These are phyloP conservation scores for Torrubiella hemipterigena DNA, from an alignment of 2,329 filamentous ascomycete genomes.

Conservation along the genomic window DNA sequence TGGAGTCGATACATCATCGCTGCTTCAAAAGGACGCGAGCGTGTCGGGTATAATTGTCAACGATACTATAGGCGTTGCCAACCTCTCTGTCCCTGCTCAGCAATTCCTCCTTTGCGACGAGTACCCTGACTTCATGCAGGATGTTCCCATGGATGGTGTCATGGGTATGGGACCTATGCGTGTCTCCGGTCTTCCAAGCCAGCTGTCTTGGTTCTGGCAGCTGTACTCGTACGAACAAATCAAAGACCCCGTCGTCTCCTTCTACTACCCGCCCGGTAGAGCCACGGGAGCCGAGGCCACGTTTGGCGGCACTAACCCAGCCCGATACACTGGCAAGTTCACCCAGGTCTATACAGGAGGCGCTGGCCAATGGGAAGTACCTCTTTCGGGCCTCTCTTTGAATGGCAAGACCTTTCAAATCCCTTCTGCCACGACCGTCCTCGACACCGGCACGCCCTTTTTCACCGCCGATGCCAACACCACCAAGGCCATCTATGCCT, in stretches of 20 bases:
- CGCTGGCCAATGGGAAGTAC: slow-evolving; percentile 7
- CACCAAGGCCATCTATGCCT: slow-evolving; percentile 15
- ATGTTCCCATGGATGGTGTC: slow-evolving; percentile 18
- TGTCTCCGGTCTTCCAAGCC: slow-evolving; percentile 6
- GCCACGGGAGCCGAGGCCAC: slow-evolving; percentile 15
- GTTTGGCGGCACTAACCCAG: slow-evolving; percentile 18
- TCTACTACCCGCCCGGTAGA: slow-evolving; percentile 13
- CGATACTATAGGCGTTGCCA: slow-evolving; percentile 16
- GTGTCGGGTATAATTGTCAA: slow-evolving; percentile 13
- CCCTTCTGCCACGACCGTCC: slow-evolving; percentile 10
- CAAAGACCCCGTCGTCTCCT: slow-evolving; percentile 14
- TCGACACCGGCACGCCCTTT: slow-evolving; percentile 20
- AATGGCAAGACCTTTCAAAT: slow-evolving; percentile 8
- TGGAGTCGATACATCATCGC: slow-evolving; percentile 15
- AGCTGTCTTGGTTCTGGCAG: slow-evolving; percentile 15
- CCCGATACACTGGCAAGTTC: slow-evolving; percentile 16
- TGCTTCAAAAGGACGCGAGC: slow-evolving; percentile 5
- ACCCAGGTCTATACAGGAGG: slow-evolving; percentile 12
- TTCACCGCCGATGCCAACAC: slow-evolving; percentile 17
- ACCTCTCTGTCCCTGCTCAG: slow-evolving; percentile 12
- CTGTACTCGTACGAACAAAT: slow-evolving; percentile 14
- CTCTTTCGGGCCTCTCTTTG: slow-evolving; percentile 11
- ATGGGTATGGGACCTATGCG: slow-evolving; percentile 16
- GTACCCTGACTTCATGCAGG: slow-evolving; percentile 14
- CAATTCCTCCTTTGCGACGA: slow-evolving; percentile 17